phyloP scores from a whole-genome alignment of 176 grass and related monocot species.

The Aegilops longissima region DNA sequence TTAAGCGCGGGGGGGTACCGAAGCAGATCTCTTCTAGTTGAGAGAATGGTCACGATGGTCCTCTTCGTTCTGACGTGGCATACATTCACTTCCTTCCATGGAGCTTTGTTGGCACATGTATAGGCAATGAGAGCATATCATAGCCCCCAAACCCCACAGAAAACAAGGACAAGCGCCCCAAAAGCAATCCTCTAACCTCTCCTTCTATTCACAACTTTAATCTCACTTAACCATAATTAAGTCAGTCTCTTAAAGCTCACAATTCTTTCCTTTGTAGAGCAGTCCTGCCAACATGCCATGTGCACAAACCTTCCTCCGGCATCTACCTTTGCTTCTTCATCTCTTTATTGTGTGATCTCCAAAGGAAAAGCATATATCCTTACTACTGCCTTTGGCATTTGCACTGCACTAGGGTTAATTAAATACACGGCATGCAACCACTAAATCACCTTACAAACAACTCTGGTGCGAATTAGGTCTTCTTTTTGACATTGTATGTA shows the following conservation, averaged over 20 bases:
- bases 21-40: background rate
- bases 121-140: slow-evolving; percentile 36
- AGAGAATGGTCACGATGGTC: background rate
- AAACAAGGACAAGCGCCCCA: background rate
- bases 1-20: too few relatives aligned
- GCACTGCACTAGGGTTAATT: background rate
- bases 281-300: slow-evolving; percentile 61
- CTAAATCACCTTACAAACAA: slow-evolving; percentile 2
- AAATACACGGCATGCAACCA: background rate
- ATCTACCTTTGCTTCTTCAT: slow-evolving; percentile 44
- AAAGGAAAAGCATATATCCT: slow-evolving; percentile 49
- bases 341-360: slow-evolving; percentile 39
- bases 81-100: slow-evolving; percentile 7
- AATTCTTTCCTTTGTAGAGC: slow-evolving; percentile 48
- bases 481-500: background rate
- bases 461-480: slow-evolving; percentile 1
- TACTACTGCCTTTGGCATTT: slow-evolving; percentile 17
- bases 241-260: slow-evolving; percentile 31
- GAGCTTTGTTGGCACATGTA: slow-evolving; percentile 33
- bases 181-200: slow-evolving; percentile 37
- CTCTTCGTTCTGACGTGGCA: slow-evolving; percentile 36
- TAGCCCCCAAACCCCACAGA: slow-evolving; percentile 41
- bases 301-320: slow-evolving; percentile 37
- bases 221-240: slow-evolving; percentile 11
- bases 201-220: background rate